Conservation (phyloP, 1,284 basidiomycete species). For the Vanrija pseudolonga region DNA sequence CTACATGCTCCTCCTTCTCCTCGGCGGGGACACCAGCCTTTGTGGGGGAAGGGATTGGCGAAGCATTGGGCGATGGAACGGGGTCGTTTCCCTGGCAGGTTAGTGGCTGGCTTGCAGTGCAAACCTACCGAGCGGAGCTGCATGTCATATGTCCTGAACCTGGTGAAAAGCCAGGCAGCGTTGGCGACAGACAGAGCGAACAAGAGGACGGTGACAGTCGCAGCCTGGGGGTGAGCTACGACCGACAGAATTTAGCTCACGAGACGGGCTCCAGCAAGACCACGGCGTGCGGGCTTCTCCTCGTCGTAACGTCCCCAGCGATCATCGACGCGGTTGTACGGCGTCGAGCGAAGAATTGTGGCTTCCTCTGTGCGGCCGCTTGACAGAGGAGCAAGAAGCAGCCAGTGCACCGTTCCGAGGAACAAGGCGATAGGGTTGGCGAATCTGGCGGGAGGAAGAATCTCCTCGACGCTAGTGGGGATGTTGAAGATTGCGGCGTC, state of each 20-base stretch:
- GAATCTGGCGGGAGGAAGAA: constrained; percentile 32
- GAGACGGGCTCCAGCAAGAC: constrained; percentile 25
- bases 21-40: neutral
- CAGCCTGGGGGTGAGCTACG: constrained; percentile 21
- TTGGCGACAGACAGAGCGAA: constrained; percentile 32
- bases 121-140: constrained; percentile 37
- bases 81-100: constrained; percentile 25
- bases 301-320: constrained; percentile 38
- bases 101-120: neutral
- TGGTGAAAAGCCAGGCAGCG: constrained; percentile 40
- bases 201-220: constrained; percentile 28
- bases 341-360: neutral
- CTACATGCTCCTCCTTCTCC: neutral
- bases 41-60: constrained; percentile 31
- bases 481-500: constrained; percentile 27
- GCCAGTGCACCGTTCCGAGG: constrained; percentile 36
- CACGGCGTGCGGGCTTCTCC: constrained; percentile 7
- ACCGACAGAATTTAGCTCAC: constrained; percentile 19
- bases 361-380: constrained; percentile 10
- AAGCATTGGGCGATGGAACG: constrained; percentile 36
- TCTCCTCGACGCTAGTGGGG: constrained; percentile 29
- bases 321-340: constrained; percentile 19
- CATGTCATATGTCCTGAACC: constrained; percentile 43
- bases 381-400: constrained; percentile 34
- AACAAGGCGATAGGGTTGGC: constrained; percentile 38